A percentile compares a stretch with the other conserved stretches of the same genome.
Evolutionary conservation across 371 early-diverging fungal genomes (phyloP).

Genomic region (Apophysomyces trapeziformis): DNA sequence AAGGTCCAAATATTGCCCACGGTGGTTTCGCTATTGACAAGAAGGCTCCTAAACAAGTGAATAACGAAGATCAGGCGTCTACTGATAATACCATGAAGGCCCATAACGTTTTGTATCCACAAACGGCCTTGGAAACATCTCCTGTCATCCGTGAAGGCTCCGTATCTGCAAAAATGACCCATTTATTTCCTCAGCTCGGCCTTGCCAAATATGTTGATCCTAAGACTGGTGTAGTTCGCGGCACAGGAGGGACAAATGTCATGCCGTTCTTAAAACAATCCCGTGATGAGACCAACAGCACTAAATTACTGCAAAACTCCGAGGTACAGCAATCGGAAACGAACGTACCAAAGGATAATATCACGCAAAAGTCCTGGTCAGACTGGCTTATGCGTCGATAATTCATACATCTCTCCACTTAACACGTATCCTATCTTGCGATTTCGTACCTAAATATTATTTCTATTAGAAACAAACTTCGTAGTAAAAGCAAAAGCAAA

Average conservation of each 20-base stretch:
- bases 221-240: constrained; percentile 69
- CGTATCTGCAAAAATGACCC: constrained; percentile 38
- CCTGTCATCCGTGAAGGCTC: constrained; percentile 38
- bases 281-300: constrained; percentile 60
- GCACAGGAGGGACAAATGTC: constrained; percentile 96
- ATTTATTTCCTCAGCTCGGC: constrained; percentile 51
- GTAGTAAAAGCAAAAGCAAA: too few relatives aligned
- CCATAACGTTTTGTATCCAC: constrained; percentile 57
- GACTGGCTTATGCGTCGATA: constrained; percentile 37
- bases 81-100: constrained; percentile 1
- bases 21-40: constrained; percentile 58
- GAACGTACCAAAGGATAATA: neutral
- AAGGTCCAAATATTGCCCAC: constrained; percentile 69
- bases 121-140: constrained; percentile 51
- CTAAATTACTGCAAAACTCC: constrained; percentile 34
- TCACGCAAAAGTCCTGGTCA: constrained; percentile 27
- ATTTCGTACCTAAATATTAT: neutral
- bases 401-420: constrained; percentile 1
- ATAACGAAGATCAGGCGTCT: neutral
- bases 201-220: constrained; percentile 63
- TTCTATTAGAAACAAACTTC: too few relatives aligned
- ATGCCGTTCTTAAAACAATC: constrained; percentile 84
- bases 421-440: neutral
- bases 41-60: constrained; percentile 22
- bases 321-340: neutral